Evolutionary conservation across 2,329 filamentous ascomycete genomes (phyloP), one percentile per base, ranked within the genome.

Genomic region (Coniosporium tulheliwenetii): DNA sequence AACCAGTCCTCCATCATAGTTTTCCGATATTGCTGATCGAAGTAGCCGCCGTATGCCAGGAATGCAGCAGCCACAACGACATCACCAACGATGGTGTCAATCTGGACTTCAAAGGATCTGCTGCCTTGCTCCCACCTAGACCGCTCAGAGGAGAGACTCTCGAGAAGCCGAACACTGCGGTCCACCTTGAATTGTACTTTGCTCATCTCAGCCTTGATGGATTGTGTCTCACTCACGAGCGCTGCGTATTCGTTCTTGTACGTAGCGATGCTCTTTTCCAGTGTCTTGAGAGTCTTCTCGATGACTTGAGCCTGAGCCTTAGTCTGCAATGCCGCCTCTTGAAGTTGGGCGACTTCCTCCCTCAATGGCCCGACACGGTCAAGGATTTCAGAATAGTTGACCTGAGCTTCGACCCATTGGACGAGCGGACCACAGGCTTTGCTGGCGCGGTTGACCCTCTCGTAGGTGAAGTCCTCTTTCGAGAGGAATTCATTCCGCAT

Each of bases 1-100:
- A 91, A 72, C 91, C 91, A 98, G 60, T 98, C 91, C 50, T 98
- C 91, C 63, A 91, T 77, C 86, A 98, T 95, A 8, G 81, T 79
- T 65, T 95, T 95, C 56, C 91, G 80, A 75, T 95, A 96, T 45
- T 91, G 91, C 57, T 98, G 93, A 57, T 98, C 91, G 57, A 94
- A 98, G 39, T 96, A 79, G 62, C 91, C 91, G 55, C 84, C 85
- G 62, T 98, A 98, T 10, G 93, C 91, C 47, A 98, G 71, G 72
- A 96, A 96, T 8, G 89, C 93, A 5, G 93, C 85, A n/a, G 91
- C 91, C 39, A 95, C 81, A 45, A 98, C 73, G 39, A 95, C 89
- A 56, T 98, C 91, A 45, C 91, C 91, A 32, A 98, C 85, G 40
- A 98, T 77, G 2, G 91, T 98, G 60, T 84, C 83, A 57, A 98